Conservation (phyloP, 345 rosid species). For the Populus alba region DNA sequence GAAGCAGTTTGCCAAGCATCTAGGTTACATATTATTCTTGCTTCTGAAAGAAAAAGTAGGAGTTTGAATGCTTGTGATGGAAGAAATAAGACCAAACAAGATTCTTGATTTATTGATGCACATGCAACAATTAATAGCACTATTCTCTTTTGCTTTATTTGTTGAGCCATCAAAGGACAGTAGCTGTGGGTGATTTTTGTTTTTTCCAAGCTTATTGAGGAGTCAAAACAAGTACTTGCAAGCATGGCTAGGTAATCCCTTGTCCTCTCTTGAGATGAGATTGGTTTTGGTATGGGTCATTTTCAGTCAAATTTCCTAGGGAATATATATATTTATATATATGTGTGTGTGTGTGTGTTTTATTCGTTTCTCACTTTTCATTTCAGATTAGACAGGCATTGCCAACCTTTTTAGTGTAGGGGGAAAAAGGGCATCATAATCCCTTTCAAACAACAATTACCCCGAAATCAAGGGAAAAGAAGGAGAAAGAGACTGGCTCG, state of each 20-base stretch:
- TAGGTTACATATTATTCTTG: not conserved
- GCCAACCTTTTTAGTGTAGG: not conserved
- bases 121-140: slow-evolving; percentile 50
- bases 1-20: not conserved
- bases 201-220: slow-evolving; percentile 19
- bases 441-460: too few relatives aligned
- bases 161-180: slow-evolving; percentile 49
- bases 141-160: slow-evolving; percentile 44
- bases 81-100: slow-evolving; percentile 42
- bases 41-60: slow-evolving; percentile 30
- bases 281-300: slow-evolving; percentile 40
- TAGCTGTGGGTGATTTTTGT: slow-evolving; percentile 21
- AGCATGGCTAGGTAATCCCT: slow-evolving; percentile 24
- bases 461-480: too few relatives aligned
- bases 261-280: slow-evolving; percentile 29
- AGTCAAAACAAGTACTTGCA: slow-evolving; percentile 27
- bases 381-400: not conserved
- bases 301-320: slow-evolving; percentile 20
- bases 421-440: too few relatives aligned
- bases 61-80: slow-evolving; percentile 42
- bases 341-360: not conserved
- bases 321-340: too few relatives aligned
- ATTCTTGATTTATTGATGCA: slow-evolving; percentile 43
- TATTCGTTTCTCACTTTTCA: not conserved
- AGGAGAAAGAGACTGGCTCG: too few relatives aligned